A percentile compares a stretch with the other conserved stretches of the same genome.
These are phyloP conservation scores for Miscanthus lutarioriparius DNA, from an alignment of 176 grass and related monocot genomes.

Conservation along the genomic window DNA sequence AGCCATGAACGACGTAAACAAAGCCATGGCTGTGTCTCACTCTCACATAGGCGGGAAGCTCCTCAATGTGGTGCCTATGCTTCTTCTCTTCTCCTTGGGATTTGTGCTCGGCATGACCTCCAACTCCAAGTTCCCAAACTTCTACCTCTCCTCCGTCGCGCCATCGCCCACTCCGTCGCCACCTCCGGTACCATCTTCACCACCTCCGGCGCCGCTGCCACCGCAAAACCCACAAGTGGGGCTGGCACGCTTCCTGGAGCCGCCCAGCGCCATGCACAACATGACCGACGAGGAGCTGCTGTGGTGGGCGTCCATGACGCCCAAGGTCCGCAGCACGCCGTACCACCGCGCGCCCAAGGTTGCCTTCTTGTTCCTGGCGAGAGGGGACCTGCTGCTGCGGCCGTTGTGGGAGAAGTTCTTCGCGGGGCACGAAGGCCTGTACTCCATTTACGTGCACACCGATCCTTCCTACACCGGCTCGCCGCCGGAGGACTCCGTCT, in stretches of 20 bases:
- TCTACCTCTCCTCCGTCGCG: background rate
- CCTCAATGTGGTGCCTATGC: background rate
- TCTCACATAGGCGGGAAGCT: background rate
- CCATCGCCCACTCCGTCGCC: background rate
- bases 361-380: slow-evolving; percentile 77
- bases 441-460: slow-evolving; percentile 74
- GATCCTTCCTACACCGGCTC: slow-evolving; percentile 51
- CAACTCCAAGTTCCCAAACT: slow-evolving; percentile 35
- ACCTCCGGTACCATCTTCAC: background rate
- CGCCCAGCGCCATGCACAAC: slow-evolving; percentile 33
- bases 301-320: slow-evolving; percentile 64
- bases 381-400: slow-evolving; percentile 52
- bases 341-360: slow-evolving; percentile 53
- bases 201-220: background rate
- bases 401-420: slow-evolving; percentile 87
- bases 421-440: slow-evolving; percentile 51
- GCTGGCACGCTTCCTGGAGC: background rate
- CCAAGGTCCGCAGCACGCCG: slow-evolving; percentile 32
- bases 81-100: slow-evolving; percentile 42
- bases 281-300: slow-evolving; percentile 67
- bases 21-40: background rate
- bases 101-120: slow-evolving; percentile 51
- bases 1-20: background rate
- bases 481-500: slow-evolving; percentile 52
- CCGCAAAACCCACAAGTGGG: background rate